These are phyloP conservation scores for Paspalum vaginatum DNA, from an alignment of 176 grass and related monocot species.

Conservation along the genomic window DNA sequence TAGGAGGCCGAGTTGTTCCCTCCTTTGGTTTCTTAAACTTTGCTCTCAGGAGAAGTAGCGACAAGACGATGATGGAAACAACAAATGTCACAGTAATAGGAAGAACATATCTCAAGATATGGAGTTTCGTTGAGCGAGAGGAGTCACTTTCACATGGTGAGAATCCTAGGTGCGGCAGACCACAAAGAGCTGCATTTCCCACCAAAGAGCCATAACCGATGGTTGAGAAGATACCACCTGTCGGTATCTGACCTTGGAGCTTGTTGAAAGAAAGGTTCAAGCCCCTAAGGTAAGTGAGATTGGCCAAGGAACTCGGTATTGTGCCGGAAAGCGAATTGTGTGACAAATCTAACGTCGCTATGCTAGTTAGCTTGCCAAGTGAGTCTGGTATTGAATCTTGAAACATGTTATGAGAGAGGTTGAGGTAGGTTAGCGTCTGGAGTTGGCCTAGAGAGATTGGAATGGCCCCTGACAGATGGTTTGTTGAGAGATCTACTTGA, in stretches of 20 bases:
- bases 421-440: background rate
- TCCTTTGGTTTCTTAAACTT: background rate
- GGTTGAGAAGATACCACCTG: slow-evolving; percentile 5
- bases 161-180: background rate
- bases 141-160: background rate
- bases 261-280: slow-evolving; percentile 24
- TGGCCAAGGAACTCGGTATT: background rate
- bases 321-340: background rate
- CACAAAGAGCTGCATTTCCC: slow-evolving; percentile 1
- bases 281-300: background rate
- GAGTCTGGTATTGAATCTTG: background rate
- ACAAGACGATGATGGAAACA: background rate
- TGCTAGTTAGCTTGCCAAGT: background rate
- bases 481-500: background rate
- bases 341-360: background rate
- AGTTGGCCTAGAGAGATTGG: background rate
- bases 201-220: background rate
- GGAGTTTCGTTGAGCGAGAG: background rate
- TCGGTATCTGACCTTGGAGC: background rate
- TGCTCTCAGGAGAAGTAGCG: background rate
- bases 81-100: background rate
- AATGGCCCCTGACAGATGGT: background rate
- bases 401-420: background rate
- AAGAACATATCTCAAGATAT: background rate
- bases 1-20: background rate